Percentiles rank a stretch among this genome's conserved stretches.
phyloP scores from a whole-genome alignment of 352 stramenopile species.

The Blastocystis sp. region DNA sequence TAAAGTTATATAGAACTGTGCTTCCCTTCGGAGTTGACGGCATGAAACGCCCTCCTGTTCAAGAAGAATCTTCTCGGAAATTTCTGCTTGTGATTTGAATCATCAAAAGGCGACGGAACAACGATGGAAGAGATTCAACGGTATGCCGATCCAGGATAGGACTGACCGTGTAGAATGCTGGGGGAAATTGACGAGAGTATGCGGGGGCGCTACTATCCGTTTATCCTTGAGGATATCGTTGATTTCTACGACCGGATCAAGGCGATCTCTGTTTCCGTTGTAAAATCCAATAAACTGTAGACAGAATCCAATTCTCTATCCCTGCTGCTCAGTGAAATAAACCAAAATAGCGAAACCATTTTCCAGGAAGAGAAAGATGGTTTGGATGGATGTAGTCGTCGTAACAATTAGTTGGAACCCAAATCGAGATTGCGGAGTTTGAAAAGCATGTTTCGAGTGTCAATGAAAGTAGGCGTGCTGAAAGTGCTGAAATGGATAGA shows the following conservation, averaged over 20 bases:
- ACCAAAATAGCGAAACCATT: not conserved
- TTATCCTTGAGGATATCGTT: conserved; percentile 34
- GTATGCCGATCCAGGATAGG: not conserved
- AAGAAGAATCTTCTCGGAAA: not conserved
- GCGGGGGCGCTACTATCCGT: conserved; percentile 9
- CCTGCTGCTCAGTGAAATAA: conserved; percentile 10
- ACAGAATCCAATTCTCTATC: conserved; percentile 26
- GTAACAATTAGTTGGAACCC: not conserved
- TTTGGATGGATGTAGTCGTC: not conserved
- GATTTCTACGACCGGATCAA: conserved; percentile 37
- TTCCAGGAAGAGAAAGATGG: not conserved
- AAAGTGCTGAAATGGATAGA: not conserved
- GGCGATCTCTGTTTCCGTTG: not conserved
- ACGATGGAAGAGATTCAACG: conserved; percentile 23
- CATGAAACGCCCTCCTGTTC: not conserved
- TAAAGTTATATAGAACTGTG: not conserved
- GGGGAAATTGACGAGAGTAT: conserved; percentile 18
- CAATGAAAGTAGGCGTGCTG: not conserved
- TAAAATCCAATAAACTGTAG: not conserved
- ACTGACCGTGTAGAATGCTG: not conserved
- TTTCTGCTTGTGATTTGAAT: not conserved
- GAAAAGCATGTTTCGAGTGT: not conserved
- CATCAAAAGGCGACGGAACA: not conserved
- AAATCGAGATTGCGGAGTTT: not conserved
- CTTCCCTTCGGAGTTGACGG: too few relatives aligned